Evolutionary conservation across 2,329 filamentous ascomycete genomes (phyloP).

Genomic region (Pseudocercospora cruenta): DNA sequence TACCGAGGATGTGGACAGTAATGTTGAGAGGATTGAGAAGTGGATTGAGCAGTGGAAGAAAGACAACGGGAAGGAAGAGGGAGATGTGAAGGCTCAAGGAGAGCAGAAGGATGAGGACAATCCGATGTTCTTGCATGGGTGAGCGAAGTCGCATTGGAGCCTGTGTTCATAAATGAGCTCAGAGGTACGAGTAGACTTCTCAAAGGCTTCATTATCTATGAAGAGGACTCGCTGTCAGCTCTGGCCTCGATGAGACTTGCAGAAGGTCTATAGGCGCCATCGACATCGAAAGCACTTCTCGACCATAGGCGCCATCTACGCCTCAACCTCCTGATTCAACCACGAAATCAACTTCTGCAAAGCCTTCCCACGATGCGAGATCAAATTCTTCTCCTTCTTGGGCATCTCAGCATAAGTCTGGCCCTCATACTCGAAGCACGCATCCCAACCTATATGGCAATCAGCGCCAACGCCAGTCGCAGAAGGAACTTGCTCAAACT

Average conservation of each 20-base stretch:
- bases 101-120: slow-evolving; percentile 40
- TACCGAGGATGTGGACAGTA: slow-evolving; percentile 82
- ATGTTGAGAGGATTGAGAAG: slow-evolving; percentile 77
- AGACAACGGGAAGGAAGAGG: slow-evolving; percentile 54
- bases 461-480: neutral
- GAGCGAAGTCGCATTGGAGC: slow-evolving; percentile 5
- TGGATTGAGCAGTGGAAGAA: slow-evolving; percentile 86
- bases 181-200: too few relatives aligned
- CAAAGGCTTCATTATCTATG: neutral
- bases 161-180: neutral
- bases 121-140: slow-evolving; percentile 42
- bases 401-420: slow-evolving; percentile 97
- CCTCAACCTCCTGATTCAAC: slow-evolving; percentile 48
- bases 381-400: slow-evolving; percentile 80
- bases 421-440: slow-evolving; percentile 91
- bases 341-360: slow-evolving; percentile 82
- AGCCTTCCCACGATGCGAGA: slow-evolving; percentile 90
- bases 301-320: too few relatives aligned
- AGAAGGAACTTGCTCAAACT: slow-evolving; percentile 38
- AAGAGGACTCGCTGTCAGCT: neutral
- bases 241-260: neutral
- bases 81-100: slow-evolving; percentile 33
- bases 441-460: slow-evolving; percentile 78
- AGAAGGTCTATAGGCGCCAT: too few relatives aligned
- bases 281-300: too few relatives aligned